Conservation (phyloP, 208 protist species). For the Tritrichomonas foetus region DNA sequence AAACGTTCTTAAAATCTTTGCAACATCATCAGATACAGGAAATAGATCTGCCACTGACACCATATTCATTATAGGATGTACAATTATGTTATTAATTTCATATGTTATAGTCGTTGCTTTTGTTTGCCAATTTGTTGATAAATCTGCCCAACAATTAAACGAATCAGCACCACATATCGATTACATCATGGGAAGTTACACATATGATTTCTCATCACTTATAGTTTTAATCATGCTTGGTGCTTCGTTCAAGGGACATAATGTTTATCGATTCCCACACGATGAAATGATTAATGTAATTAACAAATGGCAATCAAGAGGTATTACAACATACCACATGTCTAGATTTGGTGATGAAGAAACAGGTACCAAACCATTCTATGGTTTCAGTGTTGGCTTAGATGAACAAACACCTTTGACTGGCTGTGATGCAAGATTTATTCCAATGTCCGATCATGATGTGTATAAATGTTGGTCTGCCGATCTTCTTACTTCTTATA, state of each 20-base stretch:
- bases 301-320: neutral
- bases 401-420: too few relatives aligned
- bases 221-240: neutral
- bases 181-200: constrained; percentile 9
- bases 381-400: neutral
- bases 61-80: neutral
- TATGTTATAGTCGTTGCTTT: neutral
- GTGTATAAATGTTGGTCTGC: neutral
- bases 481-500: neutral
- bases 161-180: neutral
- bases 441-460: neutral
- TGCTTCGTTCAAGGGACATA: neutral
- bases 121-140: neutral
- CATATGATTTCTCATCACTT: neutral
- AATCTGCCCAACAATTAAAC: neutral
- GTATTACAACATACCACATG: neutral
- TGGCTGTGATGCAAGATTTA: neutral
- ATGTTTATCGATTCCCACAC: neutral
- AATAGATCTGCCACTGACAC: neutral
- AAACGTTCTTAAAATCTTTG: neutral
- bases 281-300: neutral
- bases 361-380: neutral
- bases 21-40: neutral
- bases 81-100: neutral
- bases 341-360: neutral